phyloP scores from a whole-genome alignment of 2,329 filamentous ascomycete species.

The Pyricularia grisea region DNA sequence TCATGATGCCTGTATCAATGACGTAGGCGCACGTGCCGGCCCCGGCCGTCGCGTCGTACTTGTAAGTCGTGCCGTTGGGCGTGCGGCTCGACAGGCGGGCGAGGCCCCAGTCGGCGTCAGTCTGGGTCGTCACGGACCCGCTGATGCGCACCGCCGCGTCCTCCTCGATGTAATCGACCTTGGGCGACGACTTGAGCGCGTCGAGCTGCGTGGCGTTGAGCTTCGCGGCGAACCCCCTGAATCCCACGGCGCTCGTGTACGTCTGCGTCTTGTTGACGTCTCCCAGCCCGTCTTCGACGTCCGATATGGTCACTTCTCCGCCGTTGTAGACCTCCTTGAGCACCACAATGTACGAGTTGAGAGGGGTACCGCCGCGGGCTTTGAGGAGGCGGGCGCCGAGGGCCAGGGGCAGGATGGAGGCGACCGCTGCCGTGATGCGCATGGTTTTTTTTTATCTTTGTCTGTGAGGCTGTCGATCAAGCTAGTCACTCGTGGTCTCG shows the following conservation, averaged over 20 bases:
- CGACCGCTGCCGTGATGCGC: not conserved
- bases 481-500: not conserved
- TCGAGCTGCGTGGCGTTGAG: conserved; percentile 15
- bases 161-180: conserved; percentile 21
- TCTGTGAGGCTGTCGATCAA: not conserved
- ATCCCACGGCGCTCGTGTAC: conserved; percentile 12
- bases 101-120: conserved; percentile 17
- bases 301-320: conserved; percentile 12
- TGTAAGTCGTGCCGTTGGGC: conserved; percentile 14
- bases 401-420: not conserved
- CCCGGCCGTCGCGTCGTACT: conserved; percentile 18
- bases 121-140: conserved; percentile 16
- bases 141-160: conserved; percentile 19
- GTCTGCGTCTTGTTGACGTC: conserved; percentile 10
- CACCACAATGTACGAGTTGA: conserved; percentile 34
- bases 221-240: conserved; percentile 19
- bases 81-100: conserved; percentile 15
- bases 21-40: conserved; percentile 23
- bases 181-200: conserved; percentile 13
- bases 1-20: conserved; percentile 39
- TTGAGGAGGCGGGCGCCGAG: conserved; percentile 23
- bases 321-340: conserved; percentile 22
- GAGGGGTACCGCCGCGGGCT: conserved; percentile 22
- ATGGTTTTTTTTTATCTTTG: not conserved
- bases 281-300: conserved; percentile 11